These are phyloP conservation scores for Saraca asoca DNA, from an alignment of 331 rosid species.

Conservation along the genomic window DNA sequence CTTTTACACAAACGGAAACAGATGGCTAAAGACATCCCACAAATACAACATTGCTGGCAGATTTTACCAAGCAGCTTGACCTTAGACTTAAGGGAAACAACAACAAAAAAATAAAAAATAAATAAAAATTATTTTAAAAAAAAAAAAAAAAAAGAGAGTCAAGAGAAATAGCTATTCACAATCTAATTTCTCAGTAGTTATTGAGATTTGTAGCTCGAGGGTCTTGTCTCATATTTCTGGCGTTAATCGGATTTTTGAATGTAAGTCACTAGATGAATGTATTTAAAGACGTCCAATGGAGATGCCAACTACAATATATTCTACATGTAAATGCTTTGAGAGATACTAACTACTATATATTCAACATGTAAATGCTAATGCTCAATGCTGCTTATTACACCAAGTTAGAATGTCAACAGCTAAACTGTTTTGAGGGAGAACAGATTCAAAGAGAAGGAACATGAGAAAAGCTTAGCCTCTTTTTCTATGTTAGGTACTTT, in stretches of 20 bases:
- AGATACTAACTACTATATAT: background rate
- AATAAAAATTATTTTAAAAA: too few species aligned
- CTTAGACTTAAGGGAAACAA: too few species aligned
- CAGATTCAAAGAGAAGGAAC: background rate
- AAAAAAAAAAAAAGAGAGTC: too few species aligned
- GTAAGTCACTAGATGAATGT: background rate
- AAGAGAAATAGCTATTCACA: too few species aligned
- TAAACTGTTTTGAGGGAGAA: background rate
- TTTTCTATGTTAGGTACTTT: slow-evolving; percentile 17
- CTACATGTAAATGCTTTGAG: too few species aligned
- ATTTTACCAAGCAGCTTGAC: slow-evolving; percentile 8
- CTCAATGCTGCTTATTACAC: background rate
- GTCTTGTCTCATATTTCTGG: background rate
- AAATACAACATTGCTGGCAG: background rate
- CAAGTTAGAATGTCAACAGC: background rate
- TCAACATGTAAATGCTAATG: background rate
- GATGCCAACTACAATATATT: slow-evolving; percentile 1
- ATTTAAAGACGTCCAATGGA: background rate
- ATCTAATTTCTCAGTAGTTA: too few species aligned
- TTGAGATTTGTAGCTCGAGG: too few species aligned
- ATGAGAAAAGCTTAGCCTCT: background rate
- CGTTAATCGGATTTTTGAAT: background rate
- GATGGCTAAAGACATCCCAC: background rate
- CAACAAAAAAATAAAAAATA: too few species aligned
- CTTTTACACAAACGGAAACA: slow-evolving; percentile 3